Evolutionary conservation across 768 basidiomycete genomes (phyloP), one percentile per base, ranked within the genome.

Genomic region (Scleroderma citrinum): DNA sequence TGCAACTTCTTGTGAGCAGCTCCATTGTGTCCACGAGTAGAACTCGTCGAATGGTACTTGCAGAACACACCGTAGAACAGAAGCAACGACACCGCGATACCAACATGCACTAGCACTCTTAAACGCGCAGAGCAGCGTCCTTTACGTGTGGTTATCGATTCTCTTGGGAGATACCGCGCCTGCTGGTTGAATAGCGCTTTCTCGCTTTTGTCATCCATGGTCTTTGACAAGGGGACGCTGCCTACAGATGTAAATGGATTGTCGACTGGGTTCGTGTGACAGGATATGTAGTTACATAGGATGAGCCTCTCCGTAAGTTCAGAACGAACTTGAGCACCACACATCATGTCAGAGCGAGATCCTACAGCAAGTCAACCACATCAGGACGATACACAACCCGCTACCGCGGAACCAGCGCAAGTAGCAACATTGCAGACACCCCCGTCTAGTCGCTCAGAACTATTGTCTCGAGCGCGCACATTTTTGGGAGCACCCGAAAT

Each of bases 401-500:
- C 26, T 29, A 29, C 8, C 26, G 26, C 26, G 26, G 26, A 29
- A 8, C 26, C 26, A 29, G 26, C 26, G 5, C 26, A 29, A 8
- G 8, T 29, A 35, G 34, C 34, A 31, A 13, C 51, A 11, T 17
- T 26, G 7, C 5, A 3, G 5, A 17, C 38, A 17, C 11, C 44
- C 32, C 36, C 46, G 34, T 3, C 48, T 17, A 61, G 72, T 54
- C 66, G 76, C 44, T 39, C 61, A 46, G 76, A 79, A 32, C 68
- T 83, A 17, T 54, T 83, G 16, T 46, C 69, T 29, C 77, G 73
- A 47, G 87, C 86, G 8, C 77, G 82, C 20, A 55, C 74, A 11
- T 90, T 91, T 61, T 69, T 91, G 14, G 63, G 64, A 11, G 86
- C 87, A 3, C 80, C 84, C 3, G 82, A 85, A 58, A 74, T 86